Percentiles rank a stretch among this genome's conserved stretches.
These are phyloP conservation scores for Boletus rubroflammeus DNA, from an alignment of 768 basidiomycete genomes.

Conservation along the genomic window DNA sequence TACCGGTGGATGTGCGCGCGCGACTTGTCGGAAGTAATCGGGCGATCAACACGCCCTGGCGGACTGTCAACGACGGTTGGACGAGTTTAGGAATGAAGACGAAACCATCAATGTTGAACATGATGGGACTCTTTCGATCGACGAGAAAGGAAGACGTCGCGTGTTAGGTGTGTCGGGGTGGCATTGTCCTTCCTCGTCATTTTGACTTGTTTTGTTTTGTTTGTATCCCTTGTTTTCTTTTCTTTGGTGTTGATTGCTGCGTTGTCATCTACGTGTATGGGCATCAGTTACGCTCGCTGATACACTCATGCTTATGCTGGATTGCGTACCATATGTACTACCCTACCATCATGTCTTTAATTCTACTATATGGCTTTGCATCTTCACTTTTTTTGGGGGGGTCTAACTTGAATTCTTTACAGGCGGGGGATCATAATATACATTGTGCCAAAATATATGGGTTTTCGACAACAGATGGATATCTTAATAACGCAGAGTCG, in stretches of 20 bases:
- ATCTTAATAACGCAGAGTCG: too few species aligned
- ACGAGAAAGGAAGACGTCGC: constrained; percentile 17
- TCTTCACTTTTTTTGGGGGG: too few species aligned
- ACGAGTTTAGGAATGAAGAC: constrained; percentile 16
- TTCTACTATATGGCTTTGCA: neutral
- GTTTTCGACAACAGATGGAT: too few species aligned
- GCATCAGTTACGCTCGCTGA: neutral
- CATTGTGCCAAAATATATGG: too few species aligned
- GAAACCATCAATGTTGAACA: constrained; percentile 23
- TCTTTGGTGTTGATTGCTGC: neutral
- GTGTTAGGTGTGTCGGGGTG: neutral
- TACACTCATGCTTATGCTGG: neutral
- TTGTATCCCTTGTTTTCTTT: neutral
- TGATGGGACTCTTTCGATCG: constrained; percentile 33
- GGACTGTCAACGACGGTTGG: constrained; percentile 5
- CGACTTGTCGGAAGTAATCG: neutral
- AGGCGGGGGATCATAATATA: too few species aligned
- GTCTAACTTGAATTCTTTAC: too few species aligned
- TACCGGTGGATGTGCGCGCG: neutral
- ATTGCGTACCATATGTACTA: neutral
- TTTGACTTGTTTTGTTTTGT: neutral
- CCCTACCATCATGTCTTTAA: neutral
- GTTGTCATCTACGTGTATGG: too few species aligned
- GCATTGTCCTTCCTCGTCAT: neutral
- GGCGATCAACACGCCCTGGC: constrained; percentile 6